Percentiles rank a stretch among this genome's conserved stretches.
phyloP scores from a whole-genome alignment of 768 basidiomycete genomes.

The Leccinum olivaceopallidum region DNA sequence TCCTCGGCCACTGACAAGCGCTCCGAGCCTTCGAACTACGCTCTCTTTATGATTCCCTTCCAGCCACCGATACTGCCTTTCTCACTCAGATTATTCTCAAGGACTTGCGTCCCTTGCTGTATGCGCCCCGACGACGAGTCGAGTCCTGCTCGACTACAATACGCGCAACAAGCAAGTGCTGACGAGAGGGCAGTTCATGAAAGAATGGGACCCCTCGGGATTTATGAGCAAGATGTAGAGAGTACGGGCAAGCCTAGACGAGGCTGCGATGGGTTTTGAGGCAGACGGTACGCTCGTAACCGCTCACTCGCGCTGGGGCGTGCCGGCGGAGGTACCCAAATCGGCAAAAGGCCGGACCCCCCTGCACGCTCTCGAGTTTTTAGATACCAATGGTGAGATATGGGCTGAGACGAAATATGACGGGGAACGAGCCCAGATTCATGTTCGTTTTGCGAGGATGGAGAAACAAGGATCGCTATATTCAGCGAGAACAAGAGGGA shows the following conservation, averaged over 20 bases:
- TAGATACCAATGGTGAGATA: slow-evolving; percentile 35
- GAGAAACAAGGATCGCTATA: slow-evolving; percentile 58
- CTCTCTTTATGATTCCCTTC: slow-evolving; percentile 58
- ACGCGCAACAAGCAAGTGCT: slow-evolving; percentile 55
- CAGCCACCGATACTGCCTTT: slow-evolving; percentile 63
- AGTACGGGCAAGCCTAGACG: slow-evolving; percentile 57
- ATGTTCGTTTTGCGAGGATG: slow-evolving; percentile 54
- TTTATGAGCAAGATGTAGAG: slow-evolving; percentile 55
- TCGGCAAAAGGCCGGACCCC: slow-evolving; percentile 72
- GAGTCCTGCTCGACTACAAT: slow-evolving; percentile 56
- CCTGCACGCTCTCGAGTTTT: slow-evolving; percentile 49
- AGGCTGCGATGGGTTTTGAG: slow-evolving; percentile 50
- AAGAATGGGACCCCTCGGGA: slow-evolving; percentile 63
- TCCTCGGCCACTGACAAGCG: slow-evolving; percentile 33
- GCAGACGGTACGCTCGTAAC: slow-evolving; percentile 25
- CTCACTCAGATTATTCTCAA: slow-evolving; percentile 88
- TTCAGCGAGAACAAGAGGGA: slow-evolving; percentile 88
- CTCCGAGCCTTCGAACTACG: slow-evolving; percentile 39
- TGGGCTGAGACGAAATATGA: slow-evolving; percentile 96
- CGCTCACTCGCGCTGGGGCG: slow-evolving; percentile 49
- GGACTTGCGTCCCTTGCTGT: slow-evolving; percentile 79
- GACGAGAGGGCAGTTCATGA: slow-evolving; percentile 63
- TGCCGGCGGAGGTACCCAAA: slow-evolving; percentile 78
- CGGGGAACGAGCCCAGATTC: slow-evolving; percentile 93
- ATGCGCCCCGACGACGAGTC: slow-evolving; percentile 56